Base-by-base conservation (phyloP, 306 rosid genomes). In the Glycine latifolia region DNA sequence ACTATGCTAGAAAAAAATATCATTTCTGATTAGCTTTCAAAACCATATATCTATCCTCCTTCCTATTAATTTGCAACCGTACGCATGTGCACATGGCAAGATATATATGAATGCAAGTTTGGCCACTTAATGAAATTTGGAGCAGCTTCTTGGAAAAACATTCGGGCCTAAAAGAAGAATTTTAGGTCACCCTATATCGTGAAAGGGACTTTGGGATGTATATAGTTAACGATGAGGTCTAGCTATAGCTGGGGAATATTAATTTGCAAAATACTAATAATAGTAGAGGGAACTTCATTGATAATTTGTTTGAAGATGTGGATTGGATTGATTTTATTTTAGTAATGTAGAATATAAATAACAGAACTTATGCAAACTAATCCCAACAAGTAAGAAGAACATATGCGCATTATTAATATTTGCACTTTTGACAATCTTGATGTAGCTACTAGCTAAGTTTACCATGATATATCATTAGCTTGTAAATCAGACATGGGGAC, bases 371-470 rank as follows among this genome's bases (percentile, higher is more conserved):
- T 73, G 78, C 78, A 39, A 56, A 43, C 43, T 17, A 20, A 10
- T 75, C 79, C 79, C 41, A 17, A 74, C 5, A 74, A 35, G 16
- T 37, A 73, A 39, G 7, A 73, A 54, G 31, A 26, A 26, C 31
- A 26, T 26, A 26, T 26, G 31, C 31, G 31, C 31, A 26, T 26
- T 26, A 26, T 26, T 26, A 54, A 73, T 56, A 55, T 54, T 53
- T 37, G 49, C 48, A 35, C 65, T 53, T 73, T 53, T 53, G 14
- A 50, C 46, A 49, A 71, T 71, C 2, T 41, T 20, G 20, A 48
- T 12, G 5, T 48, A 46, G 14, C 13, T 71, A 33, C 33, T 48
- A 46, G 14, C 26, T 71, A 33, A 52, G 48, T 15, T 50, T 31
- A 50, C 10, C n/a, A 60, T 33, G 15, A n/a, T 12, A 31, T 53